Evolutionary conservation across 2,329 filamentous ascomycete genomes (phyloP).

Genomic region (Aspergillus fijiensis): DNA sequence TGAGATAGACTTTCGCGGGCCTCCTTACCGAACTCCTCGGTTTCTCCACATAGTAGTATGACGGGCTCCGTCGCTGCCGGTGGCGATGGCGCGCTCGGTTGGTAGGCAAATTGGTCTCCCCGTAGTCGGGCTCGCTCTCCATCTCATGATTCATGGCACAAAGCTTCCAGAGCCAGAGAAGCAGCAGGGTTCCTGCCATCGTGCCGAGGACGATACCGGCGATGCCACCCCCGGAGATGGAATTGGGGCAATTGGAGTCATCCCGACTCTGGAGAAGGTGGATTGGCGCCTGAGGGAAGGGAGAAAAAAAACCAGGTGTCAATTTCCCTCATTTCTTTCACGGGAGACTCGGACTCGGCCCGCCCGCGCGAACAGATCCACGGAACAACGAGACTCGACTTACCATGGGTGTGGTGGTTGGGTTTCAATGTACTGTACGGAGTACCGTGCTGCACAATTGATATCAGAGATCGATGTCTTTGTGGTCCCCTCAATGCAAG

Average conservation of each 20-base stretch:
- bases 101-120: slow-evolving; percentile 20
- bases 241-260: slow-evolving; percentile 23
- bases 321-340: background rate
- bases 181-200: slow-evolving; percentile 38
- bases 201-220: slow-evolving; percentile 43
- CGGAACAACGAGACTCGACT: background rate
- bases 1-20: slow-evolving; percentile 40
- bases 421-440: background rate
- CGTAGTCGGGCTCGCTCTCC: slow-evolving; percentile 23
- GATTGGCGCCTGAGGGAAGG: background rate
- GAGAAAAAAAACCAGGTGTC: background rate
- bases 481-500: too few species aligned
- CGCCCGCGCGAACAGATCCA: background rate
- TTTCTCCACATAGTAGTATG: slow-evolving; percentile 35
- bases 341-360: background rate
- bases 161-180: slow-evolving; percentile 38
- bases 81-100: slow-evolving; percentile 15
- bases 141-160: slow-evolving; percentile 25
- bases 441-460: too few species aligned
- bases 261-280: background rate
- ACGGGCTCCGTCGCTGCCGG: slow-evolving; percentile 25
- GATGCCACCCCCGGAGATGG: slow-evolving; percentile 37
- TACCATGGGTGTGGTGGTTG: background rate
- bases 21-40: slow-evolving; percentile 29
- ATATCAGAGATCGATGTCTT: too few species aligned